Percentiles rank a stretch among this genome's conserved stretches.
These are phyloP conservation scores for Jackrogersella multiformis DNA, from an alignment of 495 filamentous ascomycete species.

Conservation along the genomic window DNA sequence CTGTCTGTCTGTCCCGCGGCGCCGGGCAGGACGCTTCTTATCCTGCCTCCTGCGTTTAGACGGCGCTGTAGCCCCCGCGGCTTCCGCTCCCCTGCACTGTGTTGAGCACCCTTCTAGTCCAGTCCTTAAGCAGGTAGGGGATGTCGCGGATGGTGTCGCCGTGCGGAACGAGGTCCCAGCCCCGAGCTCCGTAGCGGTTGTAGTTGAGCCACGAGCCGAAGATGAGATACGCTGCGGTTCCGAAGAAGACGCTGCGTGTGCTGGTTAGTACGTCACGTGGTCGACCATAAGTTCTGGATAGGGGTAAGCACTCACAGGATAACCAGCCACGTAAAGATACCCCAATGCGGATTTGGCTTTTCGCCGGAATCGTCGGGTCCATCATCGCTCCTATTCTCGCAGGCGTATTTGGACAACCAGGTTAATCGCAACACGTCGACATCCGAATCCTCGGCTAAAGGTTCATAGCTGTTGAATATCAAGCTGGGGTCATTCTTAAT, in stretches of 20 bases:
- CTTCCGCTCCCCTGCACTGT: conserved; percentile 82
- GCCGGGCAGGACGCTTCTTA: not conserved
- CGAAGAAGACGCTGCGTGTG: conserved; percentile 77
- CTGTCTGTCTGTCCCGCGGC: not conserved
- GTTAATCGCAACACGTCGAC: conserved; percentile 70
- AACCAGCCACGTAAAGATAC: conserved; percentile 97
- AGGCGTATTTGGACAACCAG: conserved; percentile 89
- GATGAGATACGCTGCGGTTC: conserved; percentile 89
- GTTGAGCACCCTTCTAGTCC: conserved; percentile 77
- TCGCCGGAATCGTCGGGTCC: conserved; percentile 46
- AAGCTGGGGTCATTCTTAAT: conserved; percentile 66
- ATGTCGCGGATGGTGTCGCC: conserved; percentile 90
- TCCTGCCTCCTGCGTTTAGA: conserved; percentile 59
- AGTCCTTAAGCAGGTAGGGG: conserved; percentile 92
- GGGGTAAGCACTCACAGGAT: conserved; percentile 77
- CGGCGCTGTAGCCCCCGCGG: conserved; percentile 92
- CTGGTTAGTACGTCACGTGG: conserved; percentile 18
- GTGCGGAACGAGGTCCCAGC: conserved; percentile 95
- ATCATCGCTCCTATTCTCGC: conserved; percentile 67
- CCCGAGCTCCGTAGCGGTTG: conserved; percentile 92
- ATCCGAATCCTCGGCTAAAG: conserved; percentile 55
- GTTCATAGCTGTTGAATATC: conserved; percentile 73
- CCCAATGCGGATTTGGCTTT: conserved; percentile 68
- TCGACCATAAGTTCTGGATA: not conserved
- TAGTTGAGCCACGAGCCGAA: conserved; percentile 99